Evolutionary conservation across 2,329 filamentous ascomycete genomes (phyloP), one percentile per base, ranked within the genome.

Genomic region (Botrytis tulipae): DNA sequence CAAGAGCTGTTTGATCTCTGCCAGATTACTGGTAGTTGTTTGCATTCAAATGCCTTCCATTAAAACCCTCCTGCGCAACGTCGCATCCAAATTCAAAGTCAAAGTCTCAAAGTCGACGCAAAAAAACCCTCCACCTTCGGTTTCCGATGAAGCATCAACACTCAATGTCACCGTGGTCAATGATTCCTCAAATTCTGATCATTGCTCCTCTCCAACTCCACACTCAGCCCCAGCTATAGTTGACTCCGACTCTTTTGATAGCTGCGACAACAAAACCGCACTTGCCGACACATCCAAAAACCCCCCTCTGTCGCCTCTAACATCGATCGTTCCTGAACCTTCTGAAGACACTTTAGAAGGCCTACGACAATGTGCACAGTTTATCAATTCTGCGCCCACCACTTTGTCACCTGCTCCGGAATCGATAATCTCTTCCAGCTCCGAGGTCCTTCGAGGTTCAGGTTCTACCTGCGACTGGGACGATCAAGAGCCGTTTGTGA

Each of bases 401-500:
- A 12, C 4, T 20, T 1, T 61, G 16, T 32, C 22, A n/a, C 18
- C 29, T 35, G 18, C 20, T 25, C 16, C 22, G 42, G 40, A 65
- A 10, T 40, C 35, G 10, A 22, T n/a, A 40, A 40, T 46, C 32
- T 40, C 61, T 65, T n/a, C 35, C 18, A 12, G 8, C 40, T 29
- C 22, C 25, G 10, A 29, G n/a, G 29, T 29, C 40, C 2, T 32
- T n/a, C 29, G 37, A 4, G 63, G 63, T 46, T 46, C 37, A 16
- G 40, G 10, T 46, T 67, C 65, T 3, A 54, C 65, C 20, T 51
- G 29, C 29, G 29, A 67, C 6, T 48, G 22, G 20, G 65, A 37
- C n/a, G 10, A 37, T 1, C 73, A 77, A 8, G 76, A 78, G 22
- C 18, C 70, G 4, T 78, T 76, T 48, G 72, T 74, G 18, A 75